Evolutionary conservation across 2,329 filamentous ascomycete genomes (phyloP), one percentile per base, ranked within the genome.

Genomic region (Colletotrichum melonis): DNA sequence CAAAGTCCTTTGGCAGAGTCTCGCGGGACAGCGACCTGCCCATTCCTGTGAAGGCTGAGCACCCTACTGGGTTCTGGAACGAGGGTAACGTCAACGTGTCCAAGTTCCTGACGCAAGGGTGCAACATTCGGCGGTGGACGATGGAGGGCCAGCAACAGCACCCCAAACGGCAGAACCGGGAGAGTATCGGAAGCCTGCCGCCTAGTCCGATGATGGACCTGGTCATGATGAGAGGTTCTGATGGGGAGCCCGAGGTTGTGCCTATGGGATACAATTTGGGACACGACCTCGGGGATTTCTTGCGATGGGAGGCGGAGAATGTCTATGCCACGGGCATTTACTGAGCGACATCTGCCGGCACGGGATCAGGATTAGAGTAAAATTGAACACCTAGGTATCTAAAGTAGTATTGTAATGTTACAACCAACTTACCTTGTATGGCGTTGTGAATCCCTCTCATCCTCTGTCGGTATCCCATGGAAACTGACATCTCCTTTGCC

Each of bases 251-350:
- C 35, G 83, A 84, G 65, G 78, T 83, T 11, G 85, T 89, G 66
- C 87, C 89, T 0, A 91, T 92, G 89, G 89, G 89, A 0, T 91
- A 87, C 77, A 92, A 92, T 75, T 82, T 92, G 2, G 85, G 86
- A 12, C 88, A 90, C 74, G 90, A 91, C 77, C 78, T 91, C 52
- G 88, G 87, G 1, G 89, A 91, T 73, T 91, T 90, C 76, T 77
- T 92, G 60, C 84, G 82, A 67, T 91, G 89, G 89, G 89, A 90
- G 78, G 81, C 86, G 4, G 85, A 89, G 76, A 82, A 89, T 67
- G 85, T 86, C 2, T 86, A 83, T 69, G 81, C 80, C n/a, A 32
- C 30, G 22, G 62, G 30, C n/a, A 14, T 54, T 11, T 12, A 55
- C 46, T 64, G 62, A 64, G 55, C 24, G 28, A 28, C n/a, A 28